Percentiles rank a stretch among this genome's conserved stretches.
These are phyloP conservation scores for Scleromitrula shiraiana DNA, from an alignment of 2,329 filamentous ascomycete genomes.

Conservation along the genomic window DNA sequence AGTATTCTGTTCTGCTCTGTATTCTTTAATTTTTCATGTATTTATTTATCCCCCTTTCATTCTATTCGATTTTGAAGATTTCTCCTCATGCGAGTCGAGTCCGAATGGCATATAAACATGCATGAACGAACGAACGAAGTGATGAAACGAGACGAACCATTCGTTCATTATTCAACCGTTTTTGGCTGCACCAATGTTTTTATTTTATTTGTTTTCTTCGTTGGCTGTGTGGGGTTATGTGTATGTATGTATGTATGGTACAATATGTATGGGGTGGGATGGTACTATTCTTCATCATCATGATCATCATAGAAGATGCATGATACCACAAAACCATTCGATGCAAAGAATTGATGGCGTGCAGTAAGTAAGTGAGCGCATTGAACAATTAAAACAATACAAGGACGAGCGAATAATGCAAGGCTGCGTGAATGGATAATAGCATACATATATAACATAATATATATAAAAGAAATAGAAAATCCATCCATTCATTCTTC, in stretches of 20 bases:
- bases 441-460: no score
- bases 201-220: no score
- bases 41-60: no score
- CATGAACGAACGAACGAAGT: conserved; percentile 11
- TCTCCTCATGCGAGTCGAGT: conserved; percentile 3
- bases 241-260: not conserved
- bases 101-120: no score
- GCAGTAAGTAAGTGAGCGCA: no score
- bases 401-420: conserved; percentile 23
- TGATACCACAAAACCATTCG: conserved; percentile 28
- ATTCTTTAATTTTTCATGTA: no score
- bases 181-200: conserved; percentile 12
- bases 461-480: not conserved
- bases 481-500: no score
- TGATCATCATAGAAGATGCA: conserved; percentile 8
- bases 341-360: conserved; percentile 20
- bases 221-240: not conserved
- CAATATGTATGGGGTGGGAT: not conserved
- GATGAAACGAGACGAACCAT: conserved; percentile 17
- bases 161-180: conserved; percentile 10
- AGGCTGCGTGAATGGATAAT: conserved; percentile 21
- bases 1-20: no score
- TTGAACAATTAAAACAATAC: conserved; percentile 1
- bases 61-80: no score
- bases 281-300: no score